Percentiles rank a stretch among this genome's conserved stretches.
Conservation (phyloP, 2,329 filamentous ascomycete genomes). For the Penicillium sp. region DNA sequence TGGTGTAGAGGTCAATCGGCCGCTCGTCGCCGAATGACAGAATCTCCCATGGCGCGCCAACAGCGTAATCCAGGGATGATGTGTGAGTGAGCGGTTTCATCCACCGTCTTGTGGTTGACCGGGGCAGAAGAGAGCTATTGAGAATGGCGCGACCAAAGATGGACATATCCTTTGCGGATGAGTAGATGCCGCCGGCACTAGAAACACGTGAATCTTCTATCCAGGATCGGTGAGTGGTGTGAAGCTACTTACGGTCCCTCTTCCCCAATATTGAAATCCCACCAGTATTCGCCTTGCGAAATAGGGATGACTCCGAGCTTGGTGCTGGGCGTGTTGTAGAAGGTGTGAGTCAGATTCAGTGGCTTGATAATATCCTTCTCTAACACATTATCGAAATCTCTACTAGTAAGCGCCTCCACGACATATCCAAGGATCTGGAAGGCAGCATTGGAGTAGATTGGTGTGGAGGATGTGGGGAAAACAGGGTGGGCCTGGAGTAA, state of each 20-base stretch:
- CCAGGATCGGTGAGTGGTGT: too few species aligned
- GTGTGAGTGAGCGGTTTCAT: conserved; percentile 5
- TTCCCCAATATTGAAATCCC: conserved; percentile 41
- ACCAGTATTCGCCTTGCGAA: conserved; percentile 25
- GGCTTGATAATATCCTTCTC: conserved; percentile 39
- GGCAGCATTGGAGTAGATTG: conserved; percentile 37
- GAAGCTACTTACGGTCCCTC: conserved; percentile 38
- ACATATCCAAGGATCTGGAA: conserved; percentile 39
- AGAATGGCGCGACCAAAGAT: conserved; percentile 4
- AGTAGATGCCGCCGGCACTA: conserved; percentile 46
- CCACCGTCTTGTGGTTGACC: conserved; percentile 1
- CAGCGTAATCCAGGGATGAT: background rate
- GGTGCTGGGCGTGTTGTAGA: conserved; percentile 21
- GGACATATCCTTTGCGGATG: conserved; percentile 44
- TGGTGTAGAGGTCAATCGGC: conserved; percentile 9
- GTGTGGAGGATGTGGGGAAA: conserved; percentile 30
- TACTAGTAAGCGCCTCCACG: conserved; percentile 40
- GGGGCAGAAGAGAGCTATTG: background rate
- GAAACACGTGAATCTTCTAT: conserved; percentile 1
- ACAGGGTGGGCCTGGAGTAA: conserved; percentile 32
- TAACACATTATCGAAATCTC: conserved; percentile 36
- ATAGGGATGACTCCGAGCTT: conserved; percentile 37
- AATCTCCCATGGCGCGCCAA: conserved; percentile 5
- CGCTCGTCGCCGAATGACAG: conserved; percentile 1
- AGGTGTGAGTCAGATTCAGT: conserved; percentile 39